phyloP scores from a whole-genome alignment of 2,329 filamentous ascomycete genomes.

The Davidsoniella virescens region DNA sequence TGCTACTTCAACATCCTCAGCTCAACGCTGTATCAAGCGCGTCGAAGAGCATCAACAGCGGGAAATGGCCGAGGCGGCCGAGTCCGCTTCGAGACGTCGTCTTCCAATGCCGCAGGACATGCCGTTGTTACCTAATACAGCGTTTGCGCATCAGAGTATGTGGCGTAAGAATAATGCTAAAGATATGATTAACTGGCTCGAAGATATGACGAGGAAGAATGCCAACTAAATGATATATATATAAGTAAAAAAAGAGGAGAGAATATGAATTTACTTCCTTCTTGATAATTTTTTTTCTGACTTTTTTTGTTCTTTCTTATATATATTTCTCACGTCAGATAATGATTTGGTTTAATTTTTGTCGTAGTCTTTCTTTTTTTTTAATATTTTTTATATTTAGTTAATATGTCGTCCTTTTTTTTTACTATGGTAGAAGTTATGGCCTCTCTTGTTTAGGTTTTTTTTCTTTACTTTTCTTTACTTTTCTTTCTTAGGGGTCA shows the following conservation, averaged over 20 bases:
- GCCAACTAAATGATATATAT: too few species aligned
- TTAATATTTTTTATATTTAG: constrained; percentile 10
- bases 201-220: neutral
- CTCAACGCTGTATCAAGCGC: too few species aligned
- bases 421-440: too few species aligned
- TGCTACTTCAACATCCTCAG: neutral
- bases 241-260: too few species aligned
- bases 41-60: neutral
- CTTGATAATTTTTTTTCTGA: neutral
- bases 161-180: neutral
- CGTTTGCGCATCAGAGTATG: neutral
- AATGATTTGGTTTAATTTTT: neutral
- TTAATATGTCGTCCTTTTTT: too few species aligned
- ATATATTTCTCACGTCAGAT: neutral
- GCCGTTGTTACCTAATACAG: neutral
- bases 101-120: neutral
- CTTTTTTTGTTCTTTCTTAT: neutral
- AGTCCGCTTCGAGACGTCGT: neutral
- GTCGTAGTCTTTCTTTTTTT: constrained; percentile 10
- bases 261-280: too few species aligned
- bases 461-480: too few species aligned
- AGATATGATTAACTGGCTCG: constrained; percentile 1
- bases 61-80: neutral
- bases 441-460: too few species aligned
- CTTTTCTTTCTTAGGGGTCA: too few species aligned